Evolutionary conservation across 805 yeast species (phyloP).

Genomic region (Hanseniaspora lindneri): DNA sequence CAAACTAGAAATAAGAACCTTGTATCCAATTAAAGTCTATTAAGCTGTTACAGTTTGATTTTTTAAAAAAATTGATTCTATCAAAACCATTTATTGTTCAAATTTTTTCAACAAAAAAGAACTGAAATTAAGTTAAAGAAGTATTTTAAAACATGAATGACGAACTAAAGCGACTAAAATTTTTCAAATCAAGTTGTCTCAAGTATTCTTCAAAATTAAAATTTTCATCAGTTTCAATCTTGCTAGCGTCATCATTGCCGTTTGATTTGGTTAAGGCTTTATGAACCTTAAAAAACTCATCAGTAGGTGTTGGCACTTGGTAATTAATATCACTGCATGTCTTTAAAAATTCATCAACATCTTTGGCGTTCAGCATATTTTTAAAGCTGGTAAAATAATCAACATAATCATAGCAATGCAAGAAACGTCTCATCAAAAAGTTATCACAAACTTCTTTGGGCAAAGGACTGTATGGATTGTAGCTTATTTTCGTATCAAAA

Average conservation of each 20-base stretch:
- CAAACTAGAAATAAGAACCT: too few species aligned
- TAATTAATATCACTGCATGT: neutral
- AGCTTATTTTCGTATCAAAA: neutral
- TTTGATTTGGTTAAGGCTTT: neutral
- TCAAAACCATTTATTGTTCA: too few species aligned
- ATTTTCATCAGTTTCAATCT: neutral
- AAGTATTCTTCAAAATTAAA: slow-evolving; percentile 11
- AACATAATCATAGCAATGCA: slow-evolving; percentile 7
- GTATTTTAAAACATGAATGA: slow-evolving; percentile 7
- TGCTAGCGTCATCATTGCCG: neutral
- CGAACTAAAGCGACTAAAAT: slow-evolving; percentile 3
- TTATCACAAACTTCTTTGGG: neutral
- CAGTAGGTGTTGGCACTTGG: neutral
- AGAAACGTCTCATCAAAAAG: neutral
- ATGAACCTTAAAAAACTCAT: neutral
- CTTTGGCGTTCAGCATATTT: neutral
- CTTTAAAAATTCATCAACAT: neutral
- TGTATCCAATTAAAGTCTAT: too few species aligned
- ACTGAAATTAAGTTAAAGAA: too few species aligned
- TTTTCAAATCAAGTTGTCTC: slow-evolving; percentile 4
- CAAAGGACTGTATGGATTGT: slow-evolving; percentile 6
- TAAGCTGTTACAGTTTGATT: too few species aligned
- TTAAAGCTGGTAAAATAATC: neutral
- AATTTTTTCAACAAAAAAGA: too few species aligned
- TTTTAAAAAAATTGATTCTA: too few species aligned